Evolutionary conservation across 129 eudicot species (phyloP).

Genomic region (Flaveria bidentis): DNA sequence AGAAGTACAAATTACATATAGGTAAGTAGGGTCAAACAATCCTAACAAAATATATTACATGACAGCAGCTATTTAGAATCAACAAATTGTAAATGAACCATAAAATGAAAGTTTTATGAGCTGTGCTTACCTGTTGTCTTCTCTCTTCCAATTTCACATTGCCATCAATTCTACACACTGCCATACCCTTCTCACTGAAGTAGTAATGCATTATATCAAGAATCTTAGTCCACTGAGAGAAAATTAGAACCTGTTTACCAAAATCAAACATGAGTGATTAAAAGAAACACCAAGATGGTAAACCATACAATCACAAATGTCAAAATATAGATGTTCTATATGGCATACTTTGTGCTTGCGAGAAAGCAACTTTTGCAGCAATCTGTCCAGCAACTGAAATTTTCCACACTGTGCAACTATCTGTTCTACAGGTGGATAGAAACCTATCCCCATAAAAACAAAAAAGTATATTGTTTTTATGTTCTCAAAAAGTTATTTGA

Average conservation of each 20-base stretch:
- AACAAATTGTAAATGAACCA: not conserved
- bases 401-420: constrained; percentile 95
- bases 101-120: not conserved
- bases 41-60: not conserved
- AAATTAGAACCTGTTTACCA: constrained; percentile 72
- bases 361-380: constrained; percentile 61
- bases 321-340: not conserved
- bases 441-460: constrained; percentile 40
- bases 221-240: constrained; percentile 94
- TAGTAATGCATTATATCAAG: constrained; percentile 94
- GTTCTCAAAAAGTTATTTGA: not conserved
- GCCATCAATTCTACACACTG: constrained; percentile 96
- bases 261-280: constrained; percentile 16
- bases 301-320: not conserved
- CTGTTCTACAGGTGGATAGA: constrained; percentile 88
- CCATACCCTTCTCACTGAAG: constrained; percentile 66
- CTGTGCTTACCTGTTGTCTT: constrained; percentile 58
- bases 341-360: constrained; percentile 75
- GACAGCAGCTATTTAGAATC: not conserved
- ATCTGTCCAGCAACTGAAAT: constrained; percentile 70
- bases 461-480: not conserved
- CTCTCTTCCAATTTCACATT: constrained; percentile 76
- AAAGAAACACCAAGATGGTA: constrained; percentile 10
- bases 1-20: not conserved
- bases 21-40: not conserved